Percentiles rank a stretch among this genome's conserved stretches.
Conservation (phyloP, 805 yeast genomes). For the Hanseniaspora lindneri region DNA sequence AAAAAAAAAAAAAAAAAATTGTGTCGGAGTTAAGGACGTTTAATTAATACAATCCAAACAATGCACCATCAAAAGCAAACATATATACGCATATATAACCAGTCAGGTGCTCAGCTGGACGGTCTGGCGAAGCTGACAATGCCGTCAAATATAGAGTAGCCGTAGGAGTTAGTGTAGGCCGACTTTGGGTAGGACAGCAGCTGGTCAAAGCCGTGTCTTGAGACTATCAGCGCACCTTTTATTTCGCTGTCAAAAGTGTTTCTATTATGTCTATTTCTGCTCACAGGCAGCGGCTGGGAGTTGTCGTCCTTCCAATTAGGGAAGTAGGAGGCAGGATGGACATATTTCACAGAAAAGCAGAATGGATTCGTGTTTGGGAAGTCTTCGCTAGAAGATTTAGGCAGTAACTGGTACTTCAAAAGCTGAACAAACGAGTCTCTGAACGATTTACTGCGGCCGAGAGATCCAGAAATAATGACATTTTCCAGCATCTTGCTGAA, state of each 20-base stretch:
- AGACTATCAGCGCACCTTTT: conserved; percentile 13
- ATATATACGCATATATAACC: too few species aligned
- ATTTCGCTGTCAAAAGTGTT: conserved; percentile 15
- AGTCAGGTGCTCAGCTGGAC: too few species aligned
- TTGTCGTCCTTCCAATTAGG: conserved; percentile 13
- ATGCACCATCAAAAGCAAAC: too few species aligned
- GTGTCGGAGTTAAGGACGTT: too few species aligned
- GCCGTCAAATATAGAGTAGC: conserved; percentile 6
- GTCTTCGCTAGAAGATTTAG: not conserved
- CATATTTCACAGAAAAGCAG: not conserved
- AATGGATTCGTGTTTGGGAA: conserved; percentile 6
- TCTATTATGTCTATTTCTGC: not conserved
- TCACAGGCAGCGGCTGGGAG: conserved; percentile 4
- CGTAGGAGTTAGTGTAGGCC: not conserved
- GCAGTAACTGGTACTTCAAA: conserved; percentile 3
- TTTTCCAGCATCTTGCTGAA: conserved; percentile 12
- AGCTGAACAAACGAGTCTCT: conserved; percentile 4
- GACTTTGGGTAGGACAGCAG: conserved; percentile 4
- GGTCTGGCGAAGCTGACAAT: not conserved
- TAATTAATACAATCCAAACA: too few species aligned
- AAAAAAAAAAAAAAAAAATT: too few species aligned
- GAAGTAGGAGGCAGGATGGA: conserved; percentile 7
- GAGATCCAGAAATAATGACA: conserved; percentile 4
- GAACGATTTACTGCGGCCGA: conserved; percentile 7
- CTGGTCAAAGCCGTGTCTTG: conserved; percentile 12